A percentile compares a stretch with the other conserved stretches of the same genome.
Conservation (phyloP, 768 basidiomycete genomes). For the Russula sp. region DNA sequence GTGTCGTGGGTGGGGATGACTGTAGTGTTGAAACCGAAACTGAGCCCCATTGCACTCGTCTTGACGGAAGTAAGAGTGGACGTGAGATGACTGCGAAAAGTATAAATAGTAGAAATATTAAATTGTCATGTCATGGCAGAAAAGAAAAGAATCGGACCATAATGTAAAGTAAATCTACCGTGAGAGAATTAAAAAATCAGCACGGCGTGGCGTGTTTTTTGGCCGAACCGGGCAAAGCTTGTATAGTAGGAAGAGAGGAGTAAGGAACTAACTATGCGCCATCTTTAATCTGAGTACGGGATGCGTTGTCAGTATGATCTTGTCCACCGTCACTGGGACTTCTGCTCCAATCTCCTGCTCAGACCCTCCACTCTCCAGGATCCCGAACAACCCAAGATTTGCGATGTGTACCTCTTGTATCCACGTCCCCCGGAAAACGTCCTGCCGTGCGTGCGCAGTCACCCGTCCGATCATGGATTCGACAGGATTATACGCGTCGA, state of each 20-base stretch:
- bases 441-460: slow-evolving; percentile 21
- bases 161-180: not conserved
- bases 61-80: not conserved
- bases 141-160: not conserved
- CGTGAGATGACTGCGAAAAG: not conserved
- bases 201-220: too few relatives aligned
- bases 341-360: slow-evolving; percentile 25
- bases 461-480: slow-evolving; percentile 24
- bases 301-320: slow-evolving; percentile 23
- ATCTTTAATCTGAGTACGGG: slow-evolving; percentile 4
- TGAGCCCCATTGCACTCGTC: slow-evolving; percentile 20
- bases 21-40: slow-evolving; percentile 26
- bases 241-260: not conserved
- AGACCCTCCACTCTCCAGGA: slow-evolving; percentile 13
- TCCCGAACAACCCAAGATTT: slow-evolving; percentile 26
- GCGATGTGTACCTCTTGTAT: slow-evolving; percentile 25
- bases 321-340: slow-evolving; percentile 26
- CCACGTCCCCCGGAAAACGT: slow-evolving; percentile 6
- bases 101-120: not conserved
- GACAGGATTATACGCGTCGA: slow-evolving; percentile 26
- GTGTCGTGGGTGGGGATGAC: slow-evolving; percentile 21
- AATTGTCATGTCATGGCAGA: not conserved
- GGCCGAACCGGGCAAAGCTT: too few relatives aligned
- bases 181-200: not conserved
- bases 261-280: not conserved